Evolutionary conservation across 768 basidiomycete genomes (phyloP), one percentile per base, ranked within the genome.

Genomic region (Infundibulicybe gibba): DNA sequence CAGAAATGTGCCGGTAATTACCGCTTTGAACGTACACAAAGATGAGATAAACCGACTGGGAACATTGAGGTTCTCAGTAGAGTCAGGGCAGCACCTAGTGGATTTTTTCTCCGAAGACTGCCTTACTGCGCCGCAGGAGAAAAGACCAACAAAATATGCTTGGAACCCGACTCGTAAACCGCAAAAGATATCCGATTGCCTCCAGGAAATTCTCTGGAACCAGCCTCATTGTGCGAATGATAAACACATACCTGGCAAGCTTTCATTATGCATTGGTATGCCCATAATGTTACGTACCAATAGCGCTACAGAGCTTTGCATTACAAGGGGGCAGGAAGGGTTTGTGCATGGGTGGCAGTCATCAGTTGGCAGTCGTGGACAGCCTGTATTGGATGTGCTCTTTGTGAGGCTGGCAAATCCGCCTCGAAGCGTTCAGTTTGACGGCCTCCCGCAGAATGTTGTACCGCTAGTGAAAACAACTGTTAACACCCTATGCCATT

Each of bases 31-130:
- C 60, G 25, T 54, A 10, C 57, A 67, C 19, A 65, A 67, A 47
- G 72, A 74, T 52, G 48, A 55, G 44, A 60, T 72, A 0, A 75
- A 75, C 54, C n/a, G 52, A 8, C 5, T 65, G 0, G 67, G 67
- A 2, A 32, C 44, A 14, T 8, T 43, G 12, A 48, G 61, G 12
- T 75, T 70, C 62, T 64, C 71, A 4, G 11, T 31, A 15, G 68
- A 71, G 15, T 61, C 58, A 1, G 40, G 40, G 1, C 64, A 65
- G 50, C 15, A 17, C 1, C 41, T 69, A 0, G 33, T 30, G 2
- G 39, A 56, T 15, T 65, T 67, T 37, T 63, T 49, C 46, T 62
- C 62, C 5, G 49, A 54, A 15, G 64, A 67, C 42, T 48, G 6
- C 51, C 3, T 47, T 31, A n/a, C 40, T 19, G 21, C 41, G 41